Conservation (phyloP, 768 basidiomycete species). For the Strobilomyces echinocephalus region DNA sequence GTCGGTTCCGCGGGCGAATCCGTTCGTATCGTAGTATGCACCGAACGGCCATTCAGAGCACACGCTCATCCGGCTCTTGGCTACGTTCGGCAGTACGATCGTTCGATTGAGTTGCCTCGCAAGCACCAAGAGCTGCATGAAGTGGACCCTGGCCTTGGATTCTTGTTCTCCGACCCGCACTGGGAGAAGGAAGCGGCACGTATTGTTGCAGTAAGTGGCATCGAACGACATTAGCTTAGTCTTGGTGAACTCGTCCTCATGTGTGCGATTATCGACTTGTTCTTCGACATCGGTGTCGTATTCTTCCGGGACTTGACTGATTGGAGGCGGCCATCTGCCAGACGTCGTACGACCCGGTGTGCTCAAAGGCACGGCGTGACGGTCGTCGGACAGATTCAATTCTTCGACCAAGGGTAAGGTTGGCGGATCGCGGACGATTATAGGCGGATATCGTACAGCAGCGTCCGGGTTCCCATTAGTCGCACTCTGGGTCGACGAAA, state of each 20-base stretch:
- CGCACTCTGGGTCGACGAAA: background rate
- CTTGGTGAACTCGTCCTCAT: background rate
- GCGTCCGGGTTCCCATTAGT: no score
- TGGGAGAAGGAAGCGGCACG: slow-evolving; percentile 47
- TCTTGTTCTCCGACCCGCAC: slow-evolving; percentile 53
- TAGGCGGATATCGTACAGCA: background rate
- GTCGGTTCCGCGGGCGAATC: background rate
- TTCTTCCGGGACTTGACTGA: slow-evolving; percentile 33
- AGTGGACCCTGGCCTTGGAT: slow-evolving; percentile 52
- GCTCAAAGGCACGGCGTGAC: background rate
- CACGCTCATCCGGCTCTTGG: slow-evolving; percentile 23
- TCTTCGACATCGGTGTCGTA: background rate
- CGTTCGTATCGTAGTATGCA: slow-evolving; percentile 44
- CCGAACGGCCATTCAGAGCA: slow-evolving; percentile 48
- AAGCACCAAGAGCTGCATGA: slow-evolving; percentile 49
- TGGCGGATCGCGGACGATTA: background rate
- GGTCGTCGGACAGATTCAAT: background rate
- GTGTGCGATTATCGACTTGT: background rate
- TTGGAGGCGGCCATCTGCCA: slow-evolving; percentile 30
- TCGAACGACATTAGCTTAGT: slow-evolving; percentile 12
- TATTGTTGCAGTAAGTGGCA: slow-evolving; percentile 17
- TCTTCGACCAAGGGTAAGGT: background rate
- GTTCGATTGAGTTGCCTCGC: slow-evolving; percentile 8
- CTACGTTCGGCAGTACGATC: background rate
- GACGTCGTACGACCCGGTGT: background rate